Percentiles rank a stretch among this genome's conserved stretches.
phyloP scores from a whole-genome alignment of 2,329 filamentous ascomycete species.

The Fusarium chlamydosporum region DNA sequence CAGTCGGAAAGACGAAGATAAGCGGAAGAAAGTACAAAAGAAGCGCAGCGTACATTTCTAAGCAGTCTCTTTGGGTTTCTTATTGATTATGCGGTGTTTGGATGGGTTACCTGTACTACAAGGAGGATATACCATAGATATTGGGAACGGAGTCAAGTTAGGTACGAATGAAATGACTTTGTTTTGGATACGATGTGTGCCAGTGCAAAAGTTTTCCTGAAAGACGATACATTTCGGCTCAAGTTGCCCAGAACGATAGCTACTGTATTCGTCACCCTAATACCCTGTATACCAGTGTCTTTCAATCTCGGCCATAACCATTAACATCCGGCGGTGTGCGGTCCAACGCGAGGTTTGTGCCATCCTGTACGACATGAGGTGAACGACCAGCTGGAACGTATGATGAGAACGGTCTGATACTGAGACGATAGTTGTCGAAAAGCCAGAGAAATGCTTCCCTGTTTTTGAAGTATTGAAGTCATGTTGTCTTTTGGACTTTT shows the following conservation, averaged over 20 bases:
- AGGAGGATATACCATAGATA: conserved; percentile 49
- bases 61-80: conserved; percentile 6
- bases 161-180: conserved; percentile 20
- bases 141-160: conserved; percentile 20
- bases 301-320: background rate
- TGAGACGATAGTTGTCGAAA: background rate
- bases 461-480: background rate
- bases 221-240: background rate
- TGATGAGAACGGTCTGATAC: background rate
- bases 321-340: background rate
- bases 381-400: background rate
- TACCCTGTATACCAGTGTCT: conserved; percentile 2
- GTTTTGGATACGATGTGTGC: background rate
- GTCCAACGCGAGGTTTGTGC: background rate
- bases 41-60: conserved; percentile 65
- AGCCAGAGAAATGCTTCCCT: background rate
- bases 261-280: background rate
- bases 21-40: conserved; percentile 61
- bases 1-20: conserved; percentile 55
- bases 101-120: conserved; percentile 13
- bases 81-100: conserved; percentile 27
- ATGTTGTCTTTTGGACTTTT: background rate
- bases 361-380: background rate
- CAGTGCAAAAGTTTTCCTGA: too few relatives aligned
- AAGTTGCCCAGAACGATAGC: background rate